Evolutionary conservation across 1,284 basidiomycete genomes (phyloP).

Genomic region (Meira miltonrushii): DNA sequence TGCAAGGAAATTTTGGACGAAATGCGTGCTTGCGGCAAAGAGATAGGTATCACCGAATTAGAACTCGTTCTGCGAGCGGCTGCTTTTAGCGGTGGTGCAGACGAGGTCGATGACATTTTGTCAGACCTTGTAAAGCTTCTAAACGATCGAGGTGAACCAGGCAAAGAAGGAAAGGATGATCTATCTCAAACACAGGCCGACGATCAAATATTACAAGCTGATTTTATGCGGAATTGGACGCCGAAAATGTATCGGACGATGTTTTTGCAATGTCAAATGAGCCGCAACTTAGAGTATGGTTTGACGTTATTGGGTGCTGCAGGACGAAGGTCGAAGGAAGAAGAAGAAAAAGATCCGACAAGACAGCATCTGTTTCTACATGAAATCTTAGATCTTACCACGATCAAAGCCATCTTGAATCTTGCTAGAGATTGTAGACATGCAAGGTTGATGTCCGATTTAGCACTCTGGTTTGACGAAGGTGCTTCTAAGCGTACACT

Average conservation of each 20-base stretch:
- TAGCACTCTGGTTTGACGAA: slow-evolving; percentile 23
- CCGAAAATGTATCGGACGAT: slow-evolving; percentile 26
- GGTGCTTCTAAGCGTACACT: slow-evolving; percentile 10
- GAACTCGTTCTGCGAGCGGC: slow-evolving; percentile 28
- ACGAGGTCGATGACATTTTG: slow-evolving; percentile 16
- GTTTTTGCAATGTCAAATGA: slow-evolving; percentile 23
- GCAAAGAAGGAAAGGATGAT: neutral
- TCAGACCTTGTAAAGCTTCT: slow-evolving; percentile 13
- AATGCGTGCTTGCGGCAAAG: slow-evolving; percentile 22
- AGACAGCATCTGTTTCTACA: too few relatives aligned
- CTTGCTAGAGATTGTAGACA: slow-evolving; percentile 21
- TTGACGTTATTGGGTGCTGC: slow-evolving; percentile 25
- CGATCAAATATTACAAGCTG: neutral
- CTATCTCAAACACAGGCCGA: neutral
- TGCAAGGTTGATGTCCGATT: slow-evolving; percentile 24
- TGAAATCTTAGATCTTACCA: slow-evolving; percentile 1
- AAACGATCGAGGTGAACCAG: slow-evolving; percentile 2
- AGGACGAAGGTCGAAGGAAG: slow-evolving; percentile 9
- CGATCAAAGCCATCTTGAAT: slow-evolving; percentile 14
- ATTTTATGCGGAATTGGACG: slow-evolving; percentile 27
- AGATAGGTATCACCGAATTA: slow-evolving; percentile 23
- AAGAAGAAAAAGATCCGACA: neutral
- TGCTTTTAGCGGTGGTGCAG: slow-evolving; percentile 18
- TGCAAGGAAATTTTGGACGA: slow-evolving; percentile 21
- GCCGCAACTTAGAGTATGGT: slow-evolving; percentile 31